These are phyloP conservation scores for Byssothecium circinans DNA, from an alignment of 2,329 filamentous ascomycete species.

Conservation along the genomic window DNA sequence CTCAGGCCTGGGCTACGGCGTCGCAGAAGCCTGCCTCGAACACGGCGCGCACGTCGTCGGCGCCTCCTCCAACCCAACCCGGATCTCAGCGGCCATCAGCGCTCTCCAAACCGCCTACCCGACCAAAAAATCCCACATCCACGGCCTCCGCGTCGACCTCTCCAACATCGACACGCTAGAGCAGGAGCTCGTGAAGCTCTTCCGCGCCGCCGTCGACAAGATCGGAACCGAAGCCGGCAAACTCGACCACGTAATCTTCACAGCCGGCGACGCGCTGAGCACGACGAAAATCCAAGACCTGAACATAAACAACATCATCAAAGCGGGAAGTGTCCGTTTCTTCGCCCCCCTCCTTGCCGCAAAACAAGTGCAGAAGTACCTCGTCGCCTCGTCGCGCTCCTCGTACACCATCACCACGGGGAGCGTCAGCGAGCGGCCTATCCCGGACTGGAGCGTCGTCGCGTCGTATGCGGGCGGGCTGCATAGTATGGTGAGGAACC, in stretches of 20 bases:
- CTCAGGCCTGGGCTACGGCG: conserved; percentile 63
- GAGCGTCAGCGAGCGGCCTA: conserved; percentile 53
- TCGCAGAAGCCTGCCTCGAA: conserved; percentile 61
- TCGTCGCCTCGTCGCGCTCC: conserved; percentile 46
- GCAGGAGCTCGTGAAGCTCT: conserved; percentile 50
- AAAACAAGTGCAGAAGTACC: conserved; percentile 52
- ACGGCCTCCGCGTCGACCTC: conserved; percentile 54
- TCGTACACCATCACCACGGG: conserved; percentile 63
- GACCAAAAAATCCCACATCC: conserved; percentile 42
- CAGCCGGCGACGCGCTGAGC: conserved; percentile 55
- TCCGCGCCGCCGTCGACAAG: conserved; percentile 41
- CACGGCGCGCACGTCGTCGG: conserved; percentile 61
- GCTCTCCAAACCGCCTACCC: conserved; percentile 50
- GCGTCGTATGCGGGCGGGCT: conserved; percentile 54
- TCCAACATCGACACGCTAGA: conserved; percentile 51
- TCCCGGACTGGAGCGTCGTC: conserved; percentile 55
- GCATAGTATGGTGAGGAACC: conserved; percentile 55
- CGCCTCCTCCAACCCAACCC: conserved; percentile 58
- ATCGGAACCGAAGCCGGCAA: conserved; percentile 22
- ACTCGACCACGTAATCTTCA: conserved; percentile 61
- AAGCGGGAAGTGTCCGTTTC: conserved; percentile 54
- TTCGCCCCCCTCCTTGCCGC: conserved; percentile 56
- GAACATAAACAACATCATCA: conserved; percentile 45
- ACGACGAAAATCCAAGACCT: conserved; percentile 47
- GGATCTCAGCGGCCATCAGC: conserved; percentile 52